Conservation (phyloP, 2,329 filamentous ascomycete species). For the Xylariaceae sp. region DNA sequence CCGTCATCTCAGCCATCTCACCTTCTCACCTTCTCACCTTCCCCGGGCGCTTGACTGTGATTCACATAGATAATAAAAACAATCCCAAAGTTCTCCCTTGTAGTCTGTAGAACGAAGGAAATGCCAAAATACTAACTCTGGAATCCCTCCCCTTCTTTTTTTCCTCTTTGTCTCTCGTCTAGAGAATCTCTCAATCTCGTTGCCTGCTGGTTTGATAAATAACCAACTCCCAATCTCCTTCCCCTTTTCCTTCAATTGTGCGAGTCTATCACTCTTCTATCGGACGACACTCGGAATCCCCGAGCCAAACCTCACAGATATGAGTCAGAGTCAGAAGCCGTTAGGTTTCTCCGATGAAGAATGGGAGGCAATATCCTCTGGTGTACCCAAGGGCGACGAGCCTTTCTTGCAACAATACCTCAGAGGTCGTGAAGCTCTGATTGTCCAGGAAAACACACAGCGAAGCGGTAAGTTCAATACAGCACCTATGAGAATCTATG, state of each 20-base stretch:
- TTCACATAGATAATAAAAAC: no score
- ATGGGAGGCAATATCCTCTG: constrained; percentile 52
- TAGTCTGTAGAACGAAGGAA: no score
- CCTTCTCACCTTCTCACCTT: no score
- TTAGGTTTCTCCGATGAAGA: constrained; percentile 44
- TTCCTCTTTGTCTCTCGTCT: neutral
- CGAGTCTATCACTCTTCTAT: neutral
- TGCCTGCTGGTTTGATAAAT: no score
- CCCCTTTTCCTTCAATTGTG: neutral
- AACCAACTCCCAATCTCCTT: neutral
- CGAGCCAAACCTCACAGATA: neutral
- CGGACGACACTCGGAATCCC: neutral
- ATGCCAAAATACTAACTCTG: no score
- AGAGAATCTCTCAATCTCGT: neutral
- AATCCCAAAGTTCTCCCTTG: no score
- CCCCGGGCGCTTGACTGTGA: no score
- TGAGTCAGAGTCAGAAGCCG: constrained; percentile 13
- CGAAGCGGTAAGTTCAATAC: constrained; percentile 60
- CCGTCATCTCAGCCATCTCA: no score
- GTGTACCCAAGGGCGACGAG: constrained; percentile 56
- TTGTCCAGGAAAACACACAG: constrained; percentile 73
- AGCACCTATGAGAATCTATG: neutral
- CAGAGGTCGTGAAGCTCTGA: constrained; percentile 65
- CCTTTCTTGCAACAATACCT: constrained; percentile 80
- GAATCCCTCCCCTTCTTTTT: neutral